Conservation (phyloP, 257 asterid genomes). For the Rauvolfia tetraphylla region DNA sequence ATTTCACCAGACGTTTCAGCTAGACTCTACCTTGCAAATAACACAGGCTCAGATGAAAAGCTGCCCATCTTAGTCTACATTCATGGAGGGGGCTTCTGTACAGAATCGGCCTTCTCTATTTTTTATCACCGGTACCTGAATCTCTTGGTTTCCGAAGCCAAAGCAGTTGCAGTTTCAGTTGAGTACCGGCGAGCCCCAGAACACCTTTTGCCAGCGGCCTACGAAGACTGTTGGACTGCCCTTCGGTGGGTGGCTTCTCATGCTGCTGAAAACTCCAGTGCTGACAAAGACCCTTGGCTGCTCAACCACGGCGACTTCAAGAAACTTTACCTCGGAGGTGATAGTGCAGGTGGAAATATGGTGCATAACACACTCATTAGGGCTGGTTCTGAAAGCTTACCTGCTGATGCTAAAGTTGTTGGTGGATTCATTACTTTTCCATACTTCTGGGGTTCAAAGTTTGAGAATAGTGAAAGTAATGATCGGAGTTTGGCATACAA, state of each 20-base stretch:
- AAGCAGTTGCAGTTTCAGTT: constrained; percentile 22
- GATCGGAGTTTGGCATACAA: too few relatives aligned
- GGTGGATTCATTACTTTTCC: constrained; percentile 27
- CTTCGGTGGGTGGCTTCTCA: constrained; percentile 33
- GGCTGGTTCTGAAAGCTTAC: constrained; percentile 10
- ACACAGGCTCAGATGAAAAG: constrained; percentile 7
- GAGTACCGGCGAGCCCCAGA: constrained; percentile 53
- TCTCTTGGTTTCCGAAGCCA: constrained; percentile 12
- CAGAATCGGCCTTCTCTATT: constrained; percentile 30
- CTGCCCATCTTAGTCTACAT: constrained; percentile 31
- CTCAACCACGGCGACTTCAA: constrained; percentile 36
- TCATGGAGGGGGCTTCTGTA: constrained; percentile 30
- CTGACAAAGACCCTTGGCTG: constrained; percentile 27
- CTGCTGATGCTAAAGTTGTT: constrained; percentile 26
- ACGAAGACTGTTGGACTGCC: constrained; percentile 46
- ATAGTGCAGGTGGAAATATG: constrained; percentile 37
- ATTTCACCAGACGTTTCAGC: constrained; percentile 31
- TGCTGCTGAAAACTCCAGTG: not conserved
- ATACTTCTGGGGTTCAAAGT: too few relatives aligned
- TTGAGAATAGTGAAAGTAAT: too few relatives aligned
- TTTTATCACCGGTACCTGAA: constrained; percentile 24
- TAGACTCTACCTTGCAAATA: constrained; percentile 29
- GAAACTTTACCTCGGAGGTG: constrained; percentile 32
- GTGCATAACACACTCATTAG: constrained; percentile 18
- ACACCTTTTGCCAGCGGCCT: constrained; percentile 37